Conservation (phyloP, 495 filamentous ascomycete genomes). For the Margaritispora aquatica region DNA sequence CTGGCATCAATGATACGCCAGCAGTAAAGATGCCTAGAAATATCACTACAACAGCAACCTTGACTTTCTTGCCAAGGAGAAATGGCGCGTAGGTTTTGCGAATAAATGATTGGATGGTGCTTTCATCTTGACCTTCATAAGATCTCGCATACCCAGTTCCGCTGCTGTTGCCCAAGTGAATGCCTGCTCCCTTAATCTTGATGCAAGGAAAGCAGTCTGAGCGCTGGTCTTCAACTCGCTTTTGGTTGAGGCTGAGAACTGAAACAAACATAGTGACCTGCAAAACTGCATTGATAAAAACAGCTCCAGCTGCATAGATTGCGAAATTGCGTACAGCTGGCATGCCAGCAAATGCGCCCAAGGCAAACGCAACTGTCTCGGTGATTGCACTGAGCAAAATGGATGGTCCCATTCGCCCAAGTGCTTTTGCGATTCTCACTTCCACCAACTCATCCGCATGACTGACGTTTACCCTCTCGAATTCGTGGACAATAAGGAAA, state of each 20-base stretch:
- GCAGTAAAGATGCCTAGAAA: conserved; percentile 88
- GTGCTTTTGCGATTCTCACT: conserved; percentile 71
- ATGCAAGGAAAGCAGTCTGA: conserved; percentile 94
- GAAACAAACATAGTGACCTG: conserved; percentile 96
- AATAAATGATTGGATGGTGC: conserved; percentile 74
- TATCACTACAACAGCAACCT: conserved; percentile 63
- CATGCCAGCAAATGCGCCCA: conserved; percentile 95
- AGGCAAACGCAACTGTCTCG: conserved; percentile 85
- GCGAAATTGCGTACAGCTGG: conserved; percentile 96
- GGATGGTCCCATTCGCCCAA: conserved; percentile 91
- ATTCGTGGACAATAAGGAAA: conserved; percentile 97
- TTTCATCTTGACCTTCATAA: conserved; percentile 73
- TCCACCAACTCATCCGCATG: conserved; percentile 83
- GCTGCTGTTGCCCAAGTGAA: conserved; percentile 36
- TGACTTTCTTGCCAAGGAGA: conserved; percentile 71
- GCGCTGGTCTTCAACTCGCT: conserved; percentile 72
- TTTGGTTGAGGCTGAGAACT: conserved; percentile 84
- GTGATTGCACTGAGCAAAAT: conserved; percentile 93
- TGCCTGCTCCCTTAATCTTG: conserved; percentile 57
- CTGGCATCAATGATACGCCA: conserved; percentile 74
- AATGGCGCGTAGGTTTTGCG: conserved; percentile 79
- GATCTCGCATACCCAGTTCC: conserved; percentile 23
- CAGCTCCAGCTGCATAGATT: conserved; percentile 90
- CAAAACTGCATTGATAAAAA: conserved; percentile 90
- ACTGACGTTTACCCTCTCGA: conserved; percentile 87